Conservation (phyloP, 768 basidiomycete genomes). For the Boletus subparvulus region DNA sequence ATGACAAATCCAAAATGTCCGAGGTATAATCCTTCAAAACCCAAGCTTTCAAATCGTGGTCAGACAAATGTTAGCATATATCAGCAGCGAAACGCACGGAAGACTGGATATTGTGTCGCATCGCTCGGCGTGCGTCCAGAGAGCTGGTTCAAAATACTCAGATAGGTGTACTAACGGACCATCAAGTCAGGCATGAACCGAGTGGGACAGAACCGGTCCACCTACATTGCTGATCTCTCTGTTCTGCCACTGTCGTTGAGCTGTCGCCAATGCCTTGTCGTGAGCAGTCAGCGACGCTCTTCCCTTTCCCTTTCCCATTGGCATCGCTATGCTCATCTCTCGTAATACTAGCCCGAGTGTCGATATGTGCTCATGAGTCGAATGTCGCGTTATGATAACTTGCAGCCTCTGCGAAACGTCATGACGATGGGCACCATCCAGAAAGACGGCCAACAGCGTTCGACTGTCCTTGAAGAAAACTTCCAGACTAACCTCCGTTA, state of each 20-base stretch:
- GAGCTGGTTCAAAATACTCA: slow-evolving; percentile 86
- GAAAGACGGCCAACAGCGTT: slow-evolving; percentile 81
- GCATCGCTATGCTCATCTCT: slow-evolving; percentile 29
- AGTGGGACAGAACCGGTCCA: not conserved
- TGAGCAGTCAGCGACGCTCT: slow-evolving; percentile 6
- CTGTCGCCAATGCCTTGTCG: slow-evolving; percentile 56
- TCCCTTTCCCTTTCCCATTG: slow-evolving; percentile 22
- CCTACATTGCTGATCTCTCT: slow-evolving; percentile 89
- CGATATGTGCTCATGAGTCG: slow-evolving; percentile 38
- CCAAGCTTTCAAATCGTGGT: slow-evolving; percentile 62
- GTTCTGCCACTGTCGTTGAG: slow-evolving; percentile 83
- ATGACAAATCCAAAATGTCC: slow-evolving; percentile 58
- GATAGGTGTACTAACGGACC: slow-evolving; percentile 70
- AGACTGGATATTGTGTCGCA: slow-evolving; percentile 92
- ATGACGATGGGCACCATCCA: slow-evolving; percentile 62
- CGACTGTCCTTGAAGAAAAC: slow-evolving; percentile 92
- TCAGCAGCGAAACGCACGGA: slow-evolving; percentile 51
- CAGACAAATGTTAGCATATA: not conserved
- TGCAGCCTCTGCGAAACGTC: slow-evolving; percentile 56
- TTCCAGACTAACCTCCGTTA: slow-evolving; percentile 59
- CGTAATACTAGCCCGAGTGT: slow-evolving; percentile 50
- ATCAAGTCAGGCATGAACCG: not conserved
- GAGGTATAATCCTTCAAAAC: slow-evolving; percentile 84
- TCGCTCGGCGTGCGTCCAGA: slow-evolving; percentile 93
- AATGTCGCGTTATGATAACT: slow-evolving; percentile 42